A percentile compares a stretch with the other conserved stretches of the same genome.
phyloP scores from a whole-genome alignment of 2,329 filamentous ascomycete species.

The Phaeosphaeriaceae sp. region DNA sequence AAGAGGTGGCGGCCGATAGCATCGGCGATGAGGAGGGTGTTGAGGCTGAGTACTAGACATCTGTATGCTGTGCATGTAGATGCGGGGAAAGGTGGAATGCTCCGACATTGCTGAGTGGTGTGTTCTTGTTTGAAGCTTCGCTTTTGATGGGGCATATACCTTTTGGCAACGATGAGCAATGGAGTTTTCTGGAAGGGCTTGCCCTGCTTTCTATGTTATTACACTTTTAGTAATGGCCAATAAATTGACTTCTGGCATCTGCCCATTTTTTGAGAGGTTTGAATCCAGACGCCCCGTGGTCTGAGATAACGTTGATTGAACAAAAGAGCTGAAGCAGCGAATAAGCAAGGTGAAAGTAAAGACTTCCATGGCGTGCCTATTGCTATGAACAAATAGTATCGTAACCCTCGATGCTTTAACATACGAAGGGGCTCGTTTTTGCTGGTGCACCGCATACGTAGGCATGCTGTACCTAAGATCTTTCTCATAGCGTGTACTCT shows the following conservation, averaged over 20 bases:
- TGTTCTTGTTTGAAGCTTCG: conserved; percentile 27
- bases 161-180: conserved; percentile 25
- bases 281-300: background rate
- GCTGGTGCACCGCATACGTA: no score
- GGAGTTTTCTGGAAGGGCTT: conserved; percentile 31
- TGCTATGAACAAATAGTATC: no score
- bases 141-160: conserved; percentile 24
- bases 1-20: conserved; percentile 93
- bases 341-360: no score
- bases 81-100: conserved; percentile 27
- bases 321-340: no score
- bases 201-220: conserved; percentile 37
- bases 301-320: no score
- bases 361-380: no score
- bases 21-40: conserved; percentile 83
- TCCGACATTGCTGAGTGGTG: conserved; percentile 38
- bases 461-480: no score
- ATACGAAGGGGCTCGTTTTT: no score
- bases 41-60: conserved; percentile 86
- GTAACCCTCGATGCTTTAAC: no score
- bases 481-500: no score
- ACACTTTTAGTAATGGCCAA: conserved; percentile 37
- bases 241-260: conserved; percentile 12
- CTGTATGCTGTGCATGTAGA: conserved; percentile 23
- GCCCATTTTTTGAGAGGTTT: background rate